A percentile compares a stretch with the other conserved stretches of the same genome.
Evolutionary conservation across 1,284 basidiomycete genomes (phyloP).

Genomic region (Cystobasidium slooffiae): DNA sequence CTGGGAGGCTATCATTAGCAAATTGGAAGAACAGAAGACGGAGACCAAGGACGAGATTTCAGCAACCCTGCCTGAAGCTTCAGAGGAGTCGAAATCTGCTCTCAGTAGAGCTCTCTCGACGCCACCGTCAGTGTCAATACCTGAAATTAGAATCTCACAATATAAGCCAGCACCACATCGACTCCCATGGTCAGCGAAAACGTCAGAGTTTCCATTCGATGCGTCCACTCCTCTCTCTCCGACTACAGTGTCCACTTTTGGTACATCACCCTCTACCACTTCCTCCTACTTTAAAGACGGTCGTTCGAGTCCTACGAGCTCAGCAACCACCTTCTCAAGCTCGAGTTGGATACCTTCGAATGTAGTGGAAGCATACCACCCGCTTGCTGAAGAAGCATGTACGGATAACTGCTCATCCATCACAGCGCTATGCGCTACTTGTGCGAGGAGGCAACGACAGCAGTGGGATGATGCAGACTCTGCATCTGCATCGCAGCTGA

Average conservation of each 20-base stretch:
- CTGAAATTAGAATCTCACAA: background rate
- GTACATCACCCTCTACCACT: slow-evolving; percentile 23
- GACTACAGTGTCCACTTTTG: background rate
- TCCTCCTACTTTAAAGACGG: slow-evolving; percentile 20
- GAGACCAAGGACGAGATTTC: background rate
- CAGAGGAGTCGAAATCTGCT: background rate
- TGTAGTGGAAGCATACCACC: slow-evolving; percentile 16
- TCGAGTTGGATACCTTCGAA: slow-evolving; percentile 28
- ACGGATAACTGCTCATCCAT: slow-evolving; percentile 19
- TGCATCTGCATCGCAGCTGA: background rate
- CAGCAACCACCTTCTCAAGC: slow-evolving; percentile 11
- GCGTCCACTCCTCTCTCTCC: background rate
- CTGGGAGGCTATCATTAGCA: slow-evolving; percentile 51
- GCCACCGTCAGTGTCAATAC: background rate
- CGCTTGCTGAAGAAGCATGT: slow-evolving; percentile 34
- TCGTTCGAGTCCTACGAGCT: slow-evolving; percentile 19
- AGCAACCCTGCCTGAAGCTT: background rate
- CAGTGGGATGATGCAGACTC: slow-evolving; percentile 10
- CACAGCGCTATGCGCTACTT: slow-evolving; percentile 27
- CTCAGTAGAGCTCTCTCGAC: background rate
- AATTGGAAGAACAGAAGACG: slow-evolving; percentile 1
- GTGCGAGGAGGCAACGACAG: slow-evolving; percentile 21
- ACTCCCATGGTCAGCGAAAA: slow-evolving; percentile 3
- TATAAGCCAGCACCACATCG: slow-evolving; percentile 22
- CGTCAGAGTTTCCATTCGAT: slow-evolving; percentile 2